phyloP scores from a whole-genome alignment of 2,329 filamentous ascomycete genomes.

The Aspergillus pseudoterreus region DNA sequence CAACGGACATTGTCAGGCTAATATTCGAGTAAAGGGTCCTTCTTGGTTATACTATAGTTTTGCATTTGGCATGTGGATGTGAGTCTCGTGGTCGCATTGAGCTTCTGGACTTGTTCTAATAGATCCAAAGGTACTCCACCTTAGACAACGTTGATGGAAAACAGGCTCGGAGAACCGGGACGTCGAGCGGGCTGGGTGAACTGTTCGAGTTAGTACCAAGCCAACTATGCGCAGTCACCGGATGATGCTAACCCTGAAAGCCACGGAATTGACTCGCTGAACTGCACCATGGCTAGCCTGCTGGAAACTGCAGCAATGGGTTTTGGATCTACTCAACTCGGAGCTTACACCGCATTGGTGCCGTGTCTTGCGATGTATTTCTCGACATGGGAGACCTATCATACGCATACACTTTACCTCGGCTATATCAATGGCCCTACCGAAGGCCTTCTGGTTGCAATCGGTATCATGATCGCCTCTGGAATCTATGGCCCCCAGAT shows the following conservation, averaged over 20 bases:
- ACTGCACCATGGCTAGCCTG: constrained; percentile 89
- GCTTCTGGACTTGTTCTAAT: constrained; percentile 13
- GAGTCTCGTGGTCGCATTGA: constrained; percentile 14
- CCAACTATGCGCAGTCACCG: constrained; percentile 6
- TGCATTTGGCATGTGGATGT: constrained; percentile 94
- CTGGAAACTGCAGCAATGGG: constrained; percentile 92
- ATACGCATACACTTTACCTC: constrained; percentile 94
- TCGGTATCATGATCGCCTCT: constrained; percentile 77
- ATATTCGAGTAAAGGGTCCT: constrained; percentile 58
- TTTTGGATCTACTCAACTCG: constrained; percentile 75
- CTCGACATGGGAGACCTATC: constrained; percentile 98
- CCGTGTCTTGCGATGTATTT: constrained; percentile 98
- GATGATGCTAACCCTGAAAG: constrained; percentile 34
- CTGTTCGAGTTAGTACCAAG: constrained; percentile 70
- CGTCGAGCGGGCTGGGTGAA: constrained; percentile 90
- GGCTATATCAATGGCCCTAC: constrained; percentile 97
- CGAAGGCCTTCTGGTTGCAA: constrained; percentile 88
- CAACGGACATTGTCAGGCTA: constrained; percentile 7
- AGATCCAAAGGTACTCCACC: constrained; percentile 66
- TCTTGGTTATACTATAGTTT: constrained; percentile 96
- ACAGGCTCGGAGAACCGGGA: constrained; percentile 90
- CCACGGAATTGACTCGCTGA: constrained; percentile 96
- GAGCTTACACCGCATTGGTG: constrained; percentile 85
- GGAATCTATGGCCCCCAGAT: constrained; percentile 85
- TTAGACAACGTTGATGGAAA: constrained; percentile 99